Percentiles rank a stretch among this genome's conserved stretches.
Conservation (phyloP, 192 early-diverging fungal species). For the Dispira parvispora region DNA sequence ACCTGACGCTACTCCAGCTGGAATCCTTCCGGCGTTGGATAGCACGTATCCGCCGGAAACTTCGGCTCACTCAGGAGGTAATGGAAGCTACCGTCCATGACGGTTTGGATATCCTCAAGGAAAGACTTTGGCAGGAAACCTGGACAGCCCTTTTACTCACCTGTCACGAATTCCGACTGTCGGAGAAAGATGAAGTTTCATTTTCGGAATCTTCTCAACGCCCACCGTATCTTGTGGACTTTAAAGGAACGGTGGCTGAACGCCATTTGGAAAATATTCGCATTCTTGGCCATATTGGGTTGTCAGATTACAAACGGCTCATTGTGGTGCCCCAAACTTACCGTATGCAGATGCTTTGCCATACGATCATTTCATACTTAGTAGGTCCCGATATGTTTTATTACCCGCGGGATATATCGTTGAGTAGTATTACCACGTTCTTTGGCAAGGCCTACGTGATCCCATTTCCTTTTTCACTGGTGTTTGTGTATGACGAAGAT, state of each 20-base stretch:
- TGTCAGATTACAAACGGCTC: slow-evolving; percentile 23
- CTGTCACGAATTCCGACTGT: slow-evolving; percentile 37
- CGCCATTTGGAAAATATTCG: slow-evolving; percentile 47
- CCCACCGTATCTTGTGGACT: slow-evolving; percentile 50
- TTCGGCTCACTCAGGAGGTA: slow-evolving; percentile 32
- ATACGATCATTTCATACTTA: slow-evolving; percentile 29
- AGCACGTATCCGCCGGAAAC: slow-evolving; percentile 25
- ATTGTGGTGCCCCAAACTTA: neutral
- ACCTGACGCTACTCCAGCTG: slow-evolving; percentile 22
- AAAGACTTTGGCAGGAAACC: slow-evolving; percentile 51
- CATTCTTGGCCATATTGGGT: slow-evolving; percentile 36
- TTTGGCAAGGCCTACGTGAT: slow-evolving; percentile 44
- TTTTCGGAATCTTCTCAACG: slow-evolving; percentile 32
- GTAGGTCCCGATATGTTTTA: slow-evolving; percentile 53
- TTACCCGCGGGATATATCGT: slow-evolving; percentile 26
- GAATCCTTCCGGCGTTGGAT: slow-evolving; percentile 22
- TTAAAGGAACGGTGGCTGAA: slow-evolving; percentile 42
- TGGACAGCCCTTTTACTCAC: slow-evolving; percentile 43
- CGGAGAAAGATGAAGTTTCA: slow-evolving; percentile 27
- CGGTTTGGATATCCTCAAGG: slow-evolving; percentile 24
- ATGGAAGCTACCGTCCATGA: slow-evolving; percentile 23
- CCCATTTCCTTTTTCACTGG: slow-evolving; percentile 49
- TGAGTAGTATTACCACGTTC: slow-evolving; percentile 29
- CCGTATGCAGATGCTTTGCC: slow-evolving; percentile 14
- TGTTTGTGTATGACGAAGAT: slow-evolving; percentile 46